Conservation (phyloP, 139 green algal genomes). For the Picochlorum sp. region DNA sequence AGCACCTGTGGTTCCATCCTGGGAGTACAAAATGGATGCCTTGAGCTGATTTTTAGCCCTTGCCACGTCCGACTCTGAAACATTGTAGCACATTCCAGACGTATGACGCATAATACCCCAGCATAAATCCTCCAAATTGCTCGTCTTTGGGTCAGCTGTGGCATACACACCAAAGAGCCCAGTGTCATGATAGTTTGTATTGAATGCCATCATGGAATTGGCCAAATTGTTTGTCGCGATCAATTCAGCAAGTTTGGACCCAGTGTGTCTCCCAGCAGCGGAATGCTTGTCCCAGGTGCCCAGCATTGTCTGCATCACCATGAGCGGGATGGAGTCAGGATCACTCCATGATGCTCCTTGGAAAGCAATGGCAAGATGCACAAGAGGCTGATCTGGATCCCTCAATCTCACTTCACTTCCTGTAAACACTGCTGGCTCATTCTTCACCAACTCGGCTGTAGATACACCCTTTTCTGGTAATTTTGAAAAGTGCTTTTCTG, state of each 20-base stretch:
- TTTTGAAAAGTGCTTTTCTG: conserved; percentile 48
- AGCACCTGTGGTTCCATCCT: conserved; percentile 54
- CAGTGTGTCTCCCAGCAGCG: conserved; percentile 23
- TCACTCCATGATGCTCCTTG: conserved; percentile 89
- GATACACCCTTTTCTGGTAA: conserved; percentile 45
- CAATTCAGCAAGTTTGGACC: conserved; percentile 60
- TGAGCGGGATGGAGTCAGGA: conserved; percentile 90
- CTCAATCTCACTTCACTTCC: conserved; percentile 89
- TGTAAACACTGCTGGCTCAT: conserved; percentile 85
- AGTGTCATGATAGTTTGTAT: conserved; percentile 95
- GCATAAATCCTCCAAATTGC: conserved; percentile 48
- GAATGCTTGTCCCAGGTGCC: conserved; percentile 65
- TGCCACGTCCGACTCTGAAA: conserved; percentile 72
- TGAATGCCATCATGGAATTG: conserved; percentile 90
- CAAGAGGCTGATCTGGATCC: conserved; percentile 73
- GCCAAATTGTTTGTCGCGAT: conserved; percentile 78
- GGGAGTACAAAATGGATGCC: conserved; percentile 49
- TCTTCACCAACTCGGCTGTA: conserved; percentile 41
- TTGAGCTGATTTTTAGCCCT: conserved; percentile 95
- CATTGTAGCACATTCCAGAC: conserved; percentile 80
- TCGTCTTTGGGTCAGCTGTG: conserved; percentile 40
- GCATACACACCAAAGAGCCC: conserved; percentile 95
- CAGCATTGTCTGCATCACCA: conserved; percentile 85
- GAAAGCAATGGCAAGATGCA: conserved; percentile 85
- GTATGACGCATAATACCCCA: conserved; percentile 64